Conservation (phyloP, 2,329 filamentous ascomycete species). For the Seiridium unicorne region DNA sequence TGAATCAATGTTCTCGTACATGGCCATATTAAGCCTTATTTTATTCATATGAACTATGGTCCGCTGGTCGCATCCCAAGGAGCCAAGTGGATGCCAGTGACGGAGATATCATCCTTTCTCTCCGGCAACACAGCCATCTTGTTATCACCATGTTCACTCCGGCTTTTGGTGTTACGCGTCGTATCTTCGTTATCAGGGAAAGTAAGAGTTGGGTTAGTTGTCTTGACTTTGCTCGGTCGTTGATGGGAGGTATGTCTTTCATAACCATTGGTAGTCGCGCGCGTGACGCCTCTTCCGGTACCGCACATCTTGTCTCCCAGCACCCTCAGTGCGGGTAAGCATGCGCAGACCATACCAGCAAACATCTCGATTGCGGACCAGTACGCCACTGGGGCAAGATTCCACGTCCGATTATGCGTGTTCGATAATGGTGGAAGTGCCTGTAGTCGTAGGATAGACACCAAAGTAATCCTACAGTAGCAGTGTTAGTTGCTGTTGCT, state of each 20-base stretch:
- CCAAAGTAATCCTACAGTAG: not conserved
- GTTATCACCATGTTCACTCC: not conserved
- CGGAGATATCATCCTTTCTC: not conserved
- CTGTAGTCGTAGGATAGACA: not conserved
- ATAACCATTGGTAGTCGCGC: not conserved
- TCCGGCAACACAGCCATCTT: not conserved
- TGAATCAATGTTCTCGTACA: too few species aligned
- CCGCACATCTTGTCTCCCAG: not conserved
- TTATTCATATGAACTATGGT: too few species aligned
- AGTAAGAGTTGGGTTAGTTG: not conserved
- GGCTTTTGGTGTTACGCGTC: not conserved
- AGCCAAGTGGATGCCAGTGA: not conserved
- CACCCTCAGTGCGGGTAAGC: not conserved
- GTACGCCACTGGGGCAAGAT: constrained; percentile 1
- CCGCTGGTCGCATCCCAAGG: not conserved
- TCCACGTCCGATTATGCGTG: not conserved
- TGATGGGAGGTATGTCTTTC: not conserved
- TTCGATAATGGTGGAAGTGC: not conserved
- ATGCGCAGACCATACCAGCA: not conserved
- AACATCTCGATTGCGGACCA: constrained; percentile 2
- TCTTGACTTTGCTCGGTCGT: not conserved
- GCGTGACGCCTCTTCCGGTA: not conserved
- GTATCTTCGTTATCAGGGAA: not conserved
- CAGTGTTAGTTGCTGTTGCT: not conserved
- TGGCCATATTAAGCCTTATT: too few species aligned